Evolutionary conservation across 352 stramenopile species (phyloP).

Genomic region (Pythium volutum): DNA sequence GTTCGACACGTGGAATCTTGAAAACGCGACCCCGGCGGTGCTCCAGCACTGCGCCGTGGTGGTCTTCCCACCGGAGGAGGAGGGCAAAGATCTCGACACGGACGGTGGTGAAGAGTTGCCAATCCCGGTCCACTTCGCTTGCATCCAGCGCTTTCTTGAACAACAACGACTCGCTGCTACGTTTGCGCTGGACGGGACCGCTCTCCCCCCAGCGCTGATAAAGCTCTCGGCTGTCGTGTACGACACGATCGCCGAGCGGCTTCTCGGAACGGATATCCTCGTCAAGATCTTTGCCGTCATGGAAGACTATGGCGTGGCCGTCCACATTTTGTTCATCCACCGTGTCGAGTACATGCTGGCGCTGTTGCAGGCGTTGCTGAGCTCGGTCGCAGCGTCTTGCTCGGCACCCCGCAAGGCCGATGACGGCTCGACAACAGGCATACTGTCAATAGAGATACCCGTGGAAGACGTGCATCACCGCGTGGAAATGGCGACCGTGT

Average conservation of each 20-base stretch:
- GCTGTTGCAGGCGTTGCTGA: slow-evolving; percentile 41
- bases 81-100: not conserved
- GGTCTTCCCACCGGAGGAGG: slow-evolving; percentile 17
- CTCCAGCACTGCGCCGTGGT: slow-evolving; percentile 24
- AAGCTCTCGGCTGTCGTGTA: slow-evolving; percentile 12
- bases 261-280: slow-evolving; percentile 29
- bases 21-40: slow-evolving; percentile 14
- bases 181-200: not conserved
- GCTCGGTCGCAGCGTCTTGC: slow-evolving; percentile 14
- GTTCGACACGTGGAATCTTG: slow-evolving; percentile 45
- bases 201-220: not conserved
- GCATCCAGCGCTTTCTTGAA: slow-evolving; percentile 29
- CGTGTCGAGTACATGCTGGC: slow-evolving; percentile 42
- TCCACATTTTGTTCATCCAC: slow-evolving; percentile 36
- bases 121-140: slow-evolving; percentile 27
- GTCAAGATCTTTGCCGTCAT: slow-evolving; percentile 24
- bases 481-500: slow-evolving; percentile 51
- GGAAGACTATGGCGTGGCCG: slow-evolving; percentile 27
- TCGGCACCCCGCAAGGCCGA: slow-evolving; percentile 12
- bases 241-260: slow-evolving; percentile 24
- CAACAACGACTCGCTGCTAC: slow-evolving; percentile 17
- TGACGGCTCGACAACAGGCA: not conserved
- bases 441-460: not conserved
- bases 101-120: slow-evolving; percentile 13
- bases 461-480: slow-evolving; percentile 26